phyloP scores from a whole-genome alignment of 441 rosid species.

The Populus hybrid region DNA sequence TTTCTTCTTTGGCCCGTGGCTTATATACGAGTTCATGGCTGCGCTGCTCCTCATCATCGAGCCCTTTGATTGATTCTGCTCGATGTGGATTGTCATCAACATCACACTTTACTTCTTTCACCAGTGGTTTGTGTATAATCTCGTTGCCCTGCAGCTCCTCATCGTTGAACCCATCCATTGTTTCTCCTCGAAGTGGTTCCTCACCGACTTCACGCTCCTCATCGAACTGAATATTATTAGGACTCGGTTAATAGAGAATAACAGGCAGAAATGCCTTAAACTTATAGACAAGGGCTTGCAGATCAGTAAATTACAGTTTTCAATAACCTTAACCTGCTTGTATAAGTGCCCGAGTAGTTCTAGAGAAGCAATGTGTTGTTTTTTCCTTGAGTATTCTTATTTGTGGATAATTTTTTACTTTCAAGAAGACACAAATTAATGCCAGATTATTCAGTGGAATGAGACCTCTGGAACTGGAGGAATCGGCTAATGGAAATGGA shows the following conservation, averaged over 20 bases:
- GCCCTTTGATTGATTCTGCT: neutral
- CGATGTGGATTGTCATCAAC: neutral
- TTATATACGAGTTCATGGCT: neutral
- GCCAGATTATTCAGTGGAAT: slow-evolving; percentile 4
- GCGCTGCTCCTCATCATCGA: neutral
- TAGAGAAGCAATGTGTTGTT: neutral
- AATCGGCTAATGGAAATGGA: slow-evolving; percentile 13
- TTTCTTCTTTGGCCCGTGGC: slow-evolving; percentile 1
- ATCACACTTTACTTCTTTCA: neutral
- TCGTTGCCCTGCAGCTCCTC: slow-evolving; percentile 17
- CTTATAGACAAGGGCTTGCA: neutral
- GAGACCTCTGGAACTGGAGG: slow-evolving; percentile 5
- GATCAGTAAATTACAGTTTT: neutral
- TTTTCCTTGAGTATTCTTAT: neutral
- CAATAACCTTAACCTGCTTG: neutral
- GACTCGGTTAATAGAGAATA: neutral
- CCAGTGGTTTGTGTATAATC: neutral
- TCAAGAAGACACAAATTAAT: slow-evolving; percentile 24
- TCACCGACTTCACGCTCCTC: slow-evolving; percentile 10
- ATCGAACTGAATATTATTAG: slow-evolving; percentile 35
- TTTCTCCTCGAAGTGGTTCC: slow-evolving; percentile 14
- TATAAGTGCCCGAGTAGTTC: neutral
- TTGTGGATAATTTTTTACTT: neutral
- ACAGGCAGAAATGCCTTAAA: neutral
- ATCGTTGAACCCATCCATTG: neutral